Evolutionary conservation across 2,329 filamentous ascomycete species (phyloP).

Genomic region (Cordyceps militaris): DNA sequence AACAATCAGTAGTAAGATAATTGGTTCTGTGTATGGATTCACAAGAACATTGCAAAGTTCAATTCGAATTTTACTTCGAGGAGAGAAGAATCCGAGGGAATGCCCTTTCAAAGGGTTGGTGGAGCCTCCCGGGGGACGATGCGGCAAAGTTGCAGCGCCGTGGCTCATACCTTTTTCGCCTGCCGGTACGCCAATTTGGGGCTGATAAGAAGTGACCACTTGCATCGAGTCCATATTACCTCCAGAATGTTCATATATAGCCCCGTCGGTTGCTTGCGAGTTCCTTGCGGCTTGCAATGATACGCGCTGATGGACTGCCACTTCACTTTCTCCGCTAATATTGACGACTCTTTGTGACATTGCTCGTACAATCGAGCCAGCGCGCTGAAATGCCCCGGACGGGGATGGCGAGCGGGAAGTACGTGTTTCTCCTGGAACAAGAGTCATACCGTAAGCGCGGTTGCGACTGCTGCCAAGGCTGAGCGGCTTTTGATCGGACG

Average conservation of each 20-base stretch:
- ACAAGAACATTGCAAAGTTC: constrained; percentile 77
- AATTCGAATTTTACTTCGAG: constrained; percentile 66
- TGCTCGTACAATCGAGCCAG: constrained; percentile 68
- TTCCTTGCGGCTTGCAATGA: constrained; percentile 47
- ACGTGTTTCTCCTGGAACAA: constrained; percentile 43
- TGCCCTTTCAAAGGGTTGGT: constrained; percentile 79
- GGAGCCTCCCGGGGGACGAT: constrained; percentile 16
- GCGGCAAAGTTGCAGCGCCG: constrained; percentile 16
- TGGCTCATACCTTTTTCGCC: constrained; percentile 37
- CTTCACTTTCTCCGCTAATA: constrained; percentile 84
- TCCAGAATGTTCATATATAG: constrained; percentile 20
- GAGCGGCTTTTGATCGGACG: constrained; percentile 50
- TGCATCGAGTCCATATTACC: constrained; percentile 28
- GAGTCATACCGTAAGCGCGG: constrained; percentile 50
- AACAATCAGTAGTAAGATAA: constrained; percentile 81
- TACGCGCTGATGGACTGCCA: constrained; percentile 61
- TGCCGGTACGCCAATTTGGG: constrained; percentile 37
- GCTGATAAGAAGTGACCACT: constrained; percentile 44
- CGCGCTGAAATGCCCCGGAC: constrained; percentile 57
- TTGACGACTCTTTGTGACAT: constrained; percentile 99
- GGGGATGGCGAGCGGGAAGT: constrained; percentile 57
- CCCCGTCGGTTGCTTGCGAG: constrained; percentile 32
- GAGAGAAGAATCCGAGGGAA: constrained; percentile 75
- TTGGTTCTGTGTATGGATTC: constrained; percentile 77
- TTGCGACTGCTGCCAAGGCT: constrained; percentile 43